Base-by-base conservation (phyloP, 768 basidiomycete species). In the Mycena kentingensis region DNA sequence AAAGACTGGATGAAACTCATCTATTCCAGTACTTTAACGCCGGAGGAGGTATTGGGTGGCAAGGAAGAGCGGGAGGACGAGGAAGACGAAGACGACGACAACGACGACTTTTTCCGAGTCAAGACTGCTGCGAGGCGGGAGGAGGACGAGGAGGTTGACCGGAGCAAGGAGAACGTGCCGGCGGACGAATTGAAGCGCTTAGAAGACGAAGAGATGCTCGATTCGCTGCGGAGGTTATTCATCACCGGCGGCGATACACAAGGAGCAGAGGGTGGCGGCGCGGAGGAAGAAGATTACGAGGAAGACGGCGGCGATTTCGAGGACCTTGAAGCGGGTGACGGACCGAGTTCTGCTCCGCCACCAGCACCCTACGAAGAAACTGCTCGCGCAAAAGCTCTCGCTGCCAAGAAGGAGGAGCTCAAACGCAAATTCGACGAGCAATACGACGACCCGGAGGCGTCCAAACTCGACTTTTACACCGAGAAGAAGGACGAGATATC, bases 381-480 rank as follows among this genome's bases (percentile, higher is more conserved):
- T 0, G 60, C 74, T 12, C 73, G 74, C 26, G 78, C 77, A 24
- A 73, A 75, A 26, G 76, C 80, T 1, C 83, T 98, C 29, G 83
- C 88, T 8, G 78, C 81, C 26, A 98, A 96, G 74, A 98, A 98
- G 73, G 92, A 90, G 61, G 83, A 79, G 2, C 80, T 98, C 53
- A 97, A 97, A 71, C 84, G 86, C 59, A 95, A 96, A 68, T 99
- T 99, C 66, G 92, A 99, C 70, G 91, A 93, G 62, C 89, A 96
- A 70, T 98, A 98, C 69, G 93, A 97, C 67, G 92, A 94, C 59
- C 88, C 90, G 3, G 87, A 90, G 37, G 77, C 80, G 49, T 71
- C 84, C 50, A 88, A 90, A 62, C 70, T 83, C 67, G 91, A 93
- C 64, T 97, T 97, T 64, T 99, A 97, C 74, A 83, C 87, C 43